A percentile compares a stretch with the other conserved stretches of the same genome.
Conservation (phyloP, 192 early-diverging fungal species). For the Coemansia sp. region DNA sequence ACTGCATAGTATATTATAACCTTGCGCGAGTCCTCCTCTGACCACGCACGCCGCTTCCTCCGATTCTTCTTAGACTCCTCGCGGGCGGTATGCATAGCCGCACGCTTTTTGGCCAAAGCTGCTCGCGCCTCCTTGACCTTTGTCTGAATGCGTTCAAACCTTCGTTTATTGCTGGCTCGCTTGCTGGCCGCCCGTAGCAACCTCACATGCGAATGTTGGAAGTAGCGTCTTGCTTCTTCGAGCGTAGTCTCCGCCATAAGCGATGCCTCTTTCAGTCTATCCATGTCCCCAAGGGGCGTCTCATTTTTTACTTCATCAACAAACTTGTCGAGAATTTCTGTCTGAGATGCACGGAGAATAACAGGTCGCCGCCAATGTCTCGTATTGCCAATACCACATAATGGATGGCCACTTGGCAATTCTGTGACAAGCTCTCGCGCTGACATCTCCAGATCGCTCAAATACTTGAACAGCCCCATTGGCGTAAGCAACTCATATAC, state of each 20-base stretch:
- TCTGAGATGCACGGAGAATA: constrained; percentile 9
- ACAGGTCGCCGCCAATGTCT: constrained; percentile 17
- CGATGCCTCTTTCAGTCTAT: constrained; percentile 16
- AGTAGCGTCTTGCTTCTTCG: constrained; percentile 27
- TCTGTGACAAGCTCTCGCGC: constrained; percentile 3
- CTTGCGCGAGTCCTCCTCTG: constrained; percentile 8
- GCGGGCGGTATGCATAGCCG: not conserved
- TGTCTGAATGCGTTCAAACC: not conserved
- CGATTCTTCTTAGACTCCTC: not conserved
- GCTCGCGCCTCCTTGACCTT: constrained; percentile 5
- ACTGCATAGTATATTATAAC: constrained; percentile 21
- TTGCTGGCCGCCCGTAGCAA: not conserved
- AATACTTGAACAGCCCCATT: constrained; percentile 15
- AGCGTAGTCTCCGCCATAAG: constrained; percentile 18
- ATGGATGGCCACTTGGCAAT: constrained; percentile 7
- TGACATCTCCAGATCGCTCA: constrained; percentile 17
- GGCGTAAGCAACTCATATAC: constrained; percentile 21
- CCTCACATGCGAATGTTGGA: constrained; percentile 12
- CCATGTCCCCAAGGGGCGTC: constrained; percentile 22
- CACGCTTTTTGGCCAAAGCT: not conserved
- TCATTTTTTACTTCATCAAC: not conserved
- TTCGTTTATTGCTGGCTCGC: not conserved
- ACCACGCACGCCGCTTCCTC: constrained; percentile 12
- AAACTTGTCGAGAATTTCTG: constrained; percentile 8
- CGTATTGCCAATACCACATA: constrained; percentile 22